These are phyloP conservation scores for Didymella keratinophila DNA, from an alignment of 2,329 filamentous ascomycete genomes.

Conservation along the genomic window DNA sequence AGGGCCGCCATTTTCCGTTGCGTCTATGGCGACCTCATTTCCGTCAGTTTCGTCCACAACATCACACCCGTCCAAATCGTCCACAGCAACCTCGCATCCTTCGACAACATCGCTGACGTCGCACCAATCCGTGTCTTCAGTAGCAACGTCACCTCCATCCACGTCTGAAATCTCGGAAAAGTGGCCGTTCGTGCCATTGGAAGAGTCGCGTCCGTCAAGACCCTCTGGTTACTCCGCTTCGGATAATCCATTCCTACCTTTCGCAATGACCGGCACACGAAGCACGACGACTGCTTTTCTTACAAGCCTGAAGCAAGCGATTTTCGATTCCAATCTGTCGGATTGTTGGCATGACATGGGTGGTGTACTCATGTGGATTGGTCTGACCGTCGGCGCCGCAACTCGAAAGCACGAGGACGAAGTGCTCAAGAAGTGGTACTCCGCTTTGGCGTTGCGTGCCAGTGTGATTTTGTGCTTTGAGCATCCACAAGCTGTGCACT, in stretches of 20 bases:
- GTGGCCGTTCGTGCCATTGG: too few species aligned
- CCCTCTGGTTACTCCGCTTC: too few species aligned
- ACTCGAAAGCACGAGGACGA: constrained; percentile 33
- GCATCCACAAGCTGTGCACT: constrained; percentile 43
- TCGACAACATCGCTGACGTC: background rate
- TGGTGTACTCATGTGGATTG: constrained; percentile 50
- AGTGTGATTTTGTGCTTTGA: constrained; percentile 49
- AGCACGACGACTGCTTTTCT: too few species aligned
- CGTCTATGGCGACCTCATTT: constrained; percentile 17
- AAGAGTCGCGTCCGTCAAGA: too few species aligned
- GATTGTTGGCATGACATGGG: constrained; percentile 49
- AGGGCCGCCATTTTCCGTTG: too few species aligned
- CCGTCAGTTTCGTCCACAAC: constrained; percentile 4
- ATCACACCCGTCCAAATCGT: constrained; percentile 20
- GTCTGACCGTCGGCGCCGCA: constrained; percentile 45
- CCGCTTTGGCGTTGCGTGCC: constrained; percentile 42
- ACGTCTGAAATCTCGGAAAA: too few species aligned
- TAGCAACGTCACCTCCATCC: too few species aligned
- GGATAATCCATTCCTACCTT: too few species aligned
- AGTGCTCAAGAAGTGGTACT: constrained; percentile 41
- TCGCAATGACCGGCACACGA: too few species aligned
- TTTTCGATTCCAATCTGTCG: constrained; percentile 42
- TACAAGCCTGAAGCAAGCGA: too few species aligned
- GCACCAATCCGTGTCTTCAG: too few species aligned
- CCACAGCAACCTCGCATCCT: constrained; percentile 17